Base-by-base conservation (phyloP, 2,329 filamentous ascomycete species). In the Colletotrichum coccodes region DNA sequence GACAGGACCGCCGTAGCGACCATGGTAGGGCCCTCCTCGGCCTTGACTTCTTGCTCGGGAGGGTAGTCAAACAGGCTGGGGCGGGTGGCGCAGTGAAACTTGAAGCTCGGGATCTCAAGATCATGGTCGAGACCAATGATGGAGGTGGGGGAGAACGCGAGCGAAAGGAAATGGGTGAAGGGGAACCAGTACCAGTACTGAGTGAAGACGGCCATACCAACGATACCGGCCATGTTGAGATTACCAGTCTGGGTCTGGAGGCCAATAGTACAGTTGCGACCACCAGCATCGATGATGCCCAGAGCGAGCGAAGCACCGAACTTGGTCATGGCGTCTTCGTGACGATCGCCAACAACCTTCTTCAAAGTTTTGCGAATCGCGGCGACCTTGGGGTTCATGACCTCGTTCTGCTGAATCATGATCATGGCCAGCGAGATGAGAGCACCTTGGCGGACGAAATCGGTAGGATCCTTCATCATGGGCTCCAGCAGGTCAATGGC, bases 161-260 rank as follows among this genome's bases (percentile, higher is more conserved):
- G 87, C 0, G 95, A 97, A 66, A 99, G 81, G 89, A 99, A 99
- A 82, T 99, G 96, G 34, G 96, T 97, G 76, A 98, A 92, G 69
- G 96, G 96, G 89, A 99, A 99, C 96, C 96, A 99, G 85, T 99
- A 99, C 96, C 96, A 99, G 85, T 99, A 99, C 80, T 99, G 96
- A 9, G 95, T 97, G 83, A 99, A 99, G 61, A 99, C 93, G 32
- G 94, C 95, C 91, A 97, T 97, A 73, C 96, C 97, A 21, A 99
- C 95, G 73, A 99, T 97, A 70, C 94, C 97, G 21, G 95, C 91
- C 95, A 99, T 98, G 86, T 99, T 98, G 73, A 99, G 90, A 79
- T 98, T 99, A 72, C 97, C 97, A 0, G 95, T 98, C 82, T 97
- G 96, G 1, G 96, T 99, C 81, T 99, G 96, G 44, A 99, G 87